A percentile compares a stretch with the other conserved stretches of the same genome.
These are phyloP conservation scores for Chenopodium formosanum DNA, from an alignment of 148 eudicot species.

Conservation along the genomic window DNA sequence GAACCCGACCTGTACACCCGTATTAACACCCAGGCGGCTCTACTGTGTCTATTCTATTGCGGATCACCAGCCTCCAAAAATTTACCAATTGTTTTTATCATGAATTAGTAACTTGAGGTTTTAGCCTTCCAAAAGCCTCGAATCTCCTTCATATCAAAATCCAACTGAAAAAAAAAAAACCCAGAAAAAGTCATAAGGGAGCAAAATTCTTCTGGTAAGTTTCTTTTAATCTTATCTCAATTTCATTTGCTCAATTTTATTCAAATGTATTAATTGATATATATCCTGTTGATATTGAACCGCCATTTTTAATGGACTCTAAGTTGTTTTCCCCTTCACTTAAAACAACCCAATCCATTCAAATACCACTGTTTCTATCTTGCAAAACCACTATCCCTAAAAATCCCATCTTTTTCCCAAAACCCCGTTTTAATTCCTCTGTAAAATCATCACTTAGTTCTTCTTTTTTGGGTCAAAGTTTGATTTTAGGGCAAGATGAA, in stretches of 20 bases:
- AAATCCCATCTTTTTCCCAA: conserved; percentile 13
- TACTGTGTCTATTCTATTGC: too few species aligned
- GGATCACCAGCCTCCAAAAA: too few species aligned
- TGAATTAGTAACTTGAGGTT: conserved; percentile 1
- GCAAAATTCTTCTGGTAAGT: conserved; percentile 4
- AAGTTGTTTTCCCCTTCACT: conserved; percentile 40
- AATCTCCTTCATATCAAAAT: neutral
- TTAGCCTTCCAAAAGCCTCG: conserved; percentile 29
- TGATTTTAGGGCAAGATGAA: conserved; percentile 33
- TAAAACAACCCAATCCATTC: conserved; percentile 39
- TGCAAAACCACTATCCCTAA: conserved; percentile 26
- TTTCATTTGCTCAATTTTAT: conserved; percentile 9
- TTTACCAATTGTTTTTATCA: too few species aligned
- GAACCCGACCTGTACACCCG: too few species aligned
- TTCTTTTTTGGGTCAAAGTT: conserved; percentile 50
- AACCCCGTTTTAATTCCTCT: conserved; percentile 32
- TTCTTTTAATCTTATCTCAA: neutral
- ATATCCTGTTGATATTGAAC: conserved; percentile 11
- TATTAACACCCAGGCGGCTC: too few species aligned
- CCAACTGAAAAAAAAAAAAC: too few species aligned
- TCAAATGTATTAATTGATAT: neutral
- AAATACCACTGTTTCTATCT: conserved; percentile 54
- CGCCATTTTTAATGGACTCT: conserved; percentile 48
- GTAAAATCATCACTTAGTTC: conserved; percentile 43
- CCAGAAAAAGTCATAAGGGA: neutral